phyloP scores from a whole-genome alignment of 2,329 filamentous ascomycete genomes.

The Podosphaera leucotricha region DNA sequence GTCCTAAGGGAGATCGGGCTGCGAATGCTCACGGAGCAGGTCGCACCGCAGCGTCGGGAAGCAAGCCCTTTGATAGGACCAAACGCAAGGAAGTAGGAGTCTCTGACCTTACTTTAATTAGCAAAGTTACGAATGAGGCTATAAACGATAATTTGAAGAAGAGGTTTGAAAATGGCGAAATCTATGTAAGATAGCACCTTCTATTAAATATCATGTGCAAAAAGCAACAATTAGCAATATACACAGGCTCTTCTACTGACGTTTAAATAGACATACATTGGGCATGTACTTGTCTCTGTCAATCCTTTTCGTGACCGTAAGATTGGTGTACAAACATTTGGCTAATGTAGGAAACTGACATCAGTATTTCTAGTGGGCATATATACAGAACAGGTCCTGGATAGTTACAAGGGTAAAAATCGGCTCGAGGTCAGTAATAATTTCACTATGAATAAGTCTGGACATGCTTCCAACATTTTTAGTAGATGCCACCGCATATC shows the following conservation, averaged over 20 bases:
- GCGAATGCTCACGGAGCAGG: conserved; percentile 11
- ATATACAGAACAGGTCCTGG: conserved; percentile 83
- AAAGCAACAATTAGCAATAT: background rate
- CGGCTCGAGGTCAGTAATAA: conserved; percentile 43
- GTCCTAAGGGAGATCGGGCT: conserved; percentile 15
- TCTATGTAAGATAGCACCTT: conserved; percentile 38
- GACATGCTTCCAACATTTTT: conserved; percentile 1
- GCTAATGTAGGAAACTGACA: conserved; percentile 16
- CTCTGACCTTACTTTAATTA: conserved; percentile 88
- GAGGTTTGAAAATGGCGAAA: conserved; percentile 89
- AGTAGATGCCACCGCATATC: conserved; percentile 63
- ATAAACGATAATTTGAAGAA: conserved; percentile 99
- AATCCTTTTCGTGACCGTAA: conserved; percentile 82
- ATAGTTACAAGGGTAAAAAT: conserved; percentile 93
- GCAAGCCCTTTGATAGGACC: conserved; percentile 58
- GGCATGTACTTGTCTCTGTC: conserved; percentile 96
- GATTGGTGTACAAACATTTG: conserved; percentile 12
- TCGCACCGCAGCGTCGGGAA: conserved; percentile 7
- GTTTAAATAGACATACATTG: conserved; percentile 60
- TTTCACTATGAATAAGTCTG: background rate
- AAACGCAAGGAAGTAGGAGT: conserved; percentile 99
- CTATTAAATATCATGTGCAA: background rate
- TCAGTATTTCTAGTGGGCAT: conserved; percentile 43
- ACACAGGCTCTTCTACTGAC: conserved; percentile 3
- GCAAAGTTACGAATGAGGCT: conserved; percentile 96